Evolutionary conservation across 352 stramenopile genomes (phyloP).

Genomic region (Phytophthora litchii): DNA sequence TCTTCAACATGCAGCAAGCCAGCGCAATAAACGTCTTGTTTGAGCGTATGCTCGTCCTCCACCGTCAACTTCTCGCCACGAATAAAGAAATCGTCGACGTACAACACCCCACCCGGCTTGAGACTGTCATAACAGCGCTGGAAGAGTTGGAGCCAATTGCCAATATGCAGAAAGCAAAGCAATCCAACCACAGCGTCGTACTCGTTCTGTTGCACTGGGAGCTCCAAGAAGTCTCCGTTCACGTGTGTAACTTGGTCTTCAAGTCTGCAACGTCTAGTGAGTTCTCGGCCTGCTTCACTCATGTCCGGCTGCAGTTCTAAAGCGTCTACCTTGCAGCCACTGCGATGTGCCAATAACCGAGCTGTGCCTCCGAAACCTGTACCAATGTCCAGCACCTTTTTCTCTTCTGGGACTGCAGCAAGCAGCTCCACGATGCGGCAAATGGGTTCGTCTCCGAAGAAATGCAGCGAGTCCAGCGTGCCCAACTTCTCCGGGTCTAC

Average conservation of each 20-base stretch:
- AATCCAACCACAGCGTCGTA: conserved; percentile 75
- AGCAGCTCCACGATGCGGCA: conserved; percentile 54
- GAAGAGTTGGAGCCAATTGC: conserved; percentile 64
- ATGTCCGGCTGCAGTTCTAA: conserved; percentile 85
- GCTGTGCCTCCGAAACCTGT: conserved; percentile 90
- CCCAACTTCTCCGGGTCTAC: conserved; percentile 60
- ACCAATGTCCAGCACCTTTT: conserved; percentile 86
- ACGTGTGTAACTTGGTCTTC: conserved; percentile 54
- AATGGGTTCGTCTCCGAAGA: conserved; percentile 66
- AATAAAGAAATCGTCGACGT: conserved; percentile 83
- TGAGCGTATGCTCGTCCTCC: conserved; percentile 50
- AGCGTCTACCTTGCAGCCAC: conserved; percentile 66
- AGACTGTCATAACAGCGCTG: conserved; percentile 60
- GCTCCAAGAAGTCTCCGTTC: conserved; percentile 68
- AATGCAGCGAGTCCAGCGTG: conserved; percentile 70
- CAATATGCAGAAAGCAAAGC: conserved; percentile 84
- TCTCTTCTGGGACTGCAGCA: conserved; percentile 5
- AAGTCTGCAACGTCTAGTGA: conserved; percentile 67
- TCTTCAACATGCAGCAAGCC: conserved; percentile 50
- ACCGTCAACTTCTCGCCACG: conserved; percentile 45
- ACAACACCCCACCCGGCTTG: conserved; percentile 67
- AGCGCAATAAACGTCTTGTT: conserved; percentile 68
- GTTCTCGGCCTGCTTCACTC: conserved; percentile 55
- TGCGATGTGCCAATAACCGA: conserved; percentile 76
- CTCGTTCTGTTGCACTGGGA: conserved; percentile 18